phyloP scores from a whole-genome alignment of 345 rosid species.

The Murraya paniculata region DNA sequence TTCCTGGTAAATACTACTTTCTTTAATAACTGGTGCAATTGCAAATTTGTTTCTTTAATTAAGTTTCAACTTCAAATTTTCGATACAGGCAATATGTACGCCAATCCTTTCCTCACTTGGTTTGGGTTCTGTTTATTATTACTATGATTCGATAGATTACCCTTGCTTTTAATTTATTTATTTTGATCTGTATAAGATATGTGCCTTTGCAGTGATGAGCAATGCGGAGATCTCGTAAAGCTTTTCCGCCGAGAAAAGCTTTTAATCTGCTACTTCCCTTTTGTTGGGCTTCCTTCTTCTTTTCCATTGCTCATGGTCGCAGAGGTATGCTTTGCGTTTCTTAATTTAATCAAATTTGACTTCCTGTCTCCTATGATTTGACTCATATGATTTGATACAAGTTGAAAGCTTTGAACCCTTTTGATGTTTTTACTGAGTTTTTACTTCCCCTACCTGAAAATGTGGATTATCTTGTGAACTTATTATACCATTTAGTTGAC shows the following conservation, averaged over 20 bases:
- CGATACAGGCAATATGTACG: neutral
- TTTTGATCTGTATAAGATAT: neutral
- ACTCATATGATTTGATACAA: neutral
- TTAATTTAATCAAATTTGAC: neutral
- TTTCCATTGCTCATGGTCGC: neutral
- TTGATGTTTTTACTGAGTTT: neutral
- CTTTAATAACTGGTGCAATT: neutral
- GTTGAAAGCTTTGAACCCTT: neutral
- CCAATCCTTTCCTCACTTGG: neutral
- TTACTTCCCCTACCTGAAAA: neutral
- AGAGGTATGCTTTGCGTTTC: constrained; percentile 11
- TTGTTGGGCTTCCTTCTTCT: constrained; percentile 22
- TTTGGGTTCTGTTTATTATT: neutral
- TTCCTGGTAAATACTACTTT: neutral
- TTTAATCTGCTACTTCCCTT: constrained; percentile 22
- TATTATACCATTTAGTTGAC: neutral
- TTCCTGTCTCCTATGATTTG: neutral
- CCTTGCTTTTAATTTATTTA: no score
- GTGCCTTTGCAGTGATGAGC: constrained; percentile 24
- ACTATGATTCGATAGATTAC: neutral
- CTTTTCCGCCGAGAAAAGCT: constrained; percentile 39
- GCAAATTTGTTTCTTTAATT: neutral
- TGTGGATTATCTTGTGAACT: neutral
- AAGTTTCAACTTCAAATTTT: neutral
- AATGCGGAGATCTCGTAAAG: constrained; percentile 40